Evolutionary conservation across 1,284 basidiomycete species (phyloP).

Genomic region (Tilletia horrida): DNA sequence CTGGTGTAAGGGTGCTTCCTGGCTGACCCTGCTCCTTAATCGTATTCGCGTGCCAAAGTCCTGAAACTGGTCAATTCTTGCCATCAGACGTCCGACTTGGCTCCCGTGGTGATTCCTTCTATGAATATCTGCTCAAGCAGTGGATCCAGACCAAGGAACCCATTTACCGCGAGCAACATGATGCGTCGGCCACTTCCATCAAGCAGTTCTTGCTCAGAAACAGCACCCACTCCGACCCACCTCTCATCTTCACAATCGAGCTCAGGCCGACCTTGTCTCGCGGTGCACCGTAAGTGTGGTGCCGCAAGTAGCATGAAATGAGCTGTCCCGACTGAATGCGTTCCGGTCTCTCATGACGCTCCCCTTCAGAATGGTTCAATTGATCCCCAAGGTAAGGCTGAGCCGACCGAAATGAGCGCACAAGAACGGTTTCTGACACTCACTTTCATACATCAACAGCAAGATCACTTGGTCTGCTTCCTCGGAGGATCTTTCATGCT

Average conservation of each 20-base stretch:
- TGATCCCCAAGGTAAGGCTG: constrained; percentile 8
- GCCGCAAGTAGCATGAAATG: no score
- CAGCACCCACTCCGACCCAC: constrained; percentile 44
- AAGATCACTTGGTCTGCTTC: constrained; percentile 96
- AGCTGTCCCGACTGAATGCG: no score
- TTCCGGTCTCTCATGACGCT: no score
- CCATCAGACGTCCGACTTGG: constrained; percentile 78
- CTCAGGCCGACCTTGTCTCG: constrained; percentile 58
- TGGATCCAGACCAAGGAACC: constrained; percentile 66
- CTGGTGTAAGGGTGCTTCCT: constrained; percentile 15
- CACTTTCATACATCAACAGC: constrained; percentile 64
- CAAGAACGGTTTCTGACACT: background rate
- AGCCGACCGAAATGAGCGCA: background rate
- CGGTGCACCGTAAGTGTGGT: constrained; percentile 12
- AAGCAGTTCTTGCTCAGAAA: constrained; percentile 69
- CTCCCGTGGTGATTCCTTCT: constrained; percentile 89
- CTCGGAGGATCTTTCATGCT: constrained; percentile 85
- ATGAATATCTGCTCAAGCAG: constrained; percentile 73
- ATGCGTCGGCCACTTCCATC: constrained; percentile 75
- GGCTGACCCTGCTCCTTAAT: constrained; percentile 56
- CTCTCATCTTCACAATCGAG: constrained; percentile 77
- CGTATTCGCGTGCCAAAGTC: constrained; percentile 15
- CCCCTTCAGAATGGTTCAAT: background rate
- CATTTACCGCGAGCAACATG: constrained; percentile 84
- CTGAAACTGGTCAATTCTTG: constrained; percentile 68